A percentile compares a stretch with the other conserved stretches of the same genome.
These are phyloP conservation scores for Pythium grandisporangium DNA, from an alignment of 352 stramenopile species.

Conservation along the genomic window DNA sequence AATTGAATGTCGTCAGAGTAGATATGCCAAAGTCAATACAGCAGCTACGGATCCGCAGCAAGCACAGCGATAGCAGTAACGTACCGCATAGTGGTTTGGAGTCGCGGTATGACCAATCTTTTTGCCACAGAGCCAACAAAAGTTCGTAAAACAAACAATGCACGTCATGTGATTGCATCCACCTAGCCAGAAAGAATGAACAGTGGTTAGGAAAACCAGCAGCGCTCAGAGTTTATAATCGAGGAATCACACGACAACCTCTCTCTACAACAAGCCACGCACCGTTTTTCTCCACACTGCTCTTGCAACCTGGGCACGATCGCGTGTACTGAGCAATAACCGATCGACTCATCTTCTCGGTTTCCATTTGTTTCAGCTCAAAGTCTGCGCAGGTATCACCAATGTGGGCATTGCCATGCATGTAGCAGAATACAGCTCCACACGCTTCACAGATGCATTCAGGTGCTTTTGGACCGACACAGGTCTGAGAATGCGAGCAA, in stretches of 20 bases:
- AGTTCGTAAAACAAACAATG: constrained; percentile 71
- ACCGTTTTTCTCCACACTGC: constrained; percentile 84
- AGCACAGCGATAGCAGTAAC: background rate
- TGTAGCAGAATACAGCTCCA: constrained; percentile 74
- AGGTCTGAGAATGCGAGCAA: constrained; percentile 52
- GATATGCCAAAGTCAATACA: background rate
- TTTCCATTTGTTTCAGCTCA: constrained; percentile 54
- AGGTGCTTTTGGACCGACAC: constrained; percentile 19
- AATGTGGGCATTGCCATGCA: constrained; percentile 79
- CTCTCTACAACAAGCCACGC: background rate
- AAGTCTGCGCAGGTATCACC: constrained; percentile 67
- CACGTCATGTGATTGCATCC: constrained; percentile 92
- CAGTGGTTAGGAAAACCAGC: background rate
- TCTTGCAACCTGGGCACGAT: constrained; percentile 79
- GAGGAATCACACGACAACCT: background rate
- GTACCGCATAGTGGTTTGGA: constrained; percentile 70
- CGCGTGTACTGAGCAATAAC: constrained; percentile 76
- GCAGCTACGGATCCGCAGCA: background rate
- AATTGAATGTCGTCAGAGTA: too few relatives aligned
- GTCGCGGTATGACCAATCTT: constrained; percentile 81
- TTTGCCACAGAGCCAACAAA: constrained; percentile 88
- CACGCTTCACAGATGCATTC: constrained; percentile 39
- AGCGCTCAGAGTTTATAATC: background rate
- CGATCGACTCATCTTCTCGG: constrained; percentile 74
- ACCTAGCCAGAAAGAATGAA: too few relatives aligned